phyloP scores from a whole-genome alignment of 352 stramenopile species.

The Globisporangium spiculum region DNA sequence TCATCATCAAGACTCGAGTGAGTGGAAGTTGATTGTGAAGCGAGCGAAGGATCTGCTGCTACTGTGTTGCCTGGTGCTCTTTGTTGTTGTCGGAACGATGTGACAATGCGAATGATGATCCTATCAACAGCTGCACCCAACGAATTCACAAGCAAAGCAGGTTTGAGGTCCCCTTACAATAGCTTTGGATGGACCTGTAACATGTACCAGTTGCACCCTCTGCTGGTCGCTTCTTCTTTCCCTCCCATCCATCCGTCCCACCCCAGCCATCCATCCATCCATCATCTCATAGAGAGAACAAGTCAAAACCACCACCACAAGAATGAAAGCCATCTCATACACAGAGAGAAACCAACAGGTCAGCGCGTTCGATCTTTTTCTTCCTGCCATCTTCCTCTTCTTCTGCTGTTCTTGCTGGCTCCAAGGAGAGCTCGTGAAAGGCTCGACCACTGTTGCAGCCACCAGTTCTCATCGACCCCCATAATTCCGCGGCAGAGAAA shows the following conservation, averaged over 20 bases:
- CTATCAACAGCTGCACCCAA: constrained; percentile 1
- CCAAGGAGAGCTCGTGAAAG: neutral
- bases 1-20: neutral
- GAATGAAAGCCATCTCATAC: neutral
- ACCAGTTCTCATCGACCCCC: neutral
- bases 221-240: neutral
- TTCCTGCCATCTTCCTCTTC: neutral
- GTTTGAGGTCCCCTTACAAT: too few species aligned
- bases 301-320: neutral
- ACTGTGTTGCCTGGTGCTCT: too few species aligned
- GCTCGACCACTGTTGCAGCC: constrained; percentile 1
- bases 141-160: neutral
- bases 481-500: neutral
- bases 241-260: neutral
- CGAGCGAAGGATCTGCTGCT: too few species aligned
- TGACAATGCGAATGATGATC: constrained; percentile 1
- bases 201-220: neutral
- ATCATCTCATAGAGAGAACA: neutral
- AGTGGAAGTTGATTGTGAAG: neutral
- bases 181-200: neutral
- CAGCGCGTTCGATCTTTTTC: neutral
- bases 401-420: neutral
- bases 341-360: neutral
- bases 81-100: neutral
- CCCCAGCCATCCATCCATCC: neutral